Evolutionary conservation across 2,329 filamentous ascomycete species (phyloP).

Genomic region (Coniochaeta prunicola): DNA sequence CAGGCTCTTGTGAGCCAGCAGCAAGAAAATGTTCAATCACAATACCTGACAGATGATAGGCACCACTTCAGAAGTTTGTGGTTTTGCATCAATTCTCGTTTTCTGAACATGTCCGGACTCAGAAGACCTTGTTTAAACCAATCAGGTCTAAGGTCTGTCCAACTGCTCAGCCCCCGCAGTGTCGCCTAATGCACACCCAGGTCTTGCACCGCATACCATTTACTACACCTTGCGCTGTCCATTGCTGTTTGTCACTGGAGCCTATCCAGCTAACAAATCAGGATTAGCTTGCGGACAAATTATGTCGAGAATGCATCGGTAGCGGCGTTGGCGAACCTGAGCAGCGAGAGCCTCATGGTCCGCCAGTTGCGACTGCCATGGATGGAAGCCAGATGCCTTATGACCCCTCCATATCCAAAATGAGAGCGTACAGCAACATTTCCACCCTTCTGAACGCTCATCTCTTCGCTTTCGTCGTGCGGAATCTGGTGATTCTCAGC

Average conservation of each 20-base stretch:
- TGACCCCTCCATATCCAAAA: not conserved
- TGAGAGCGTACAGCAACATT: not conserved
- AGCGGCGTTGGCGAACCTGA: not conserved
- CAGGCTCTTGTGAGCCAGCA: too few relatives aligned
- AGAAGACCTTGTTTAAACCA: not conserved
- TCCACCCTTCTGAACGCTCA: not conserved
- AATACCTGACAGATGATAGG: too few relatives aligned
- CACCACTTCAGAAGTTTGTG: too few relatives aligned
- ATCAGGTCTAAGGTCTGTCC: not conserved
- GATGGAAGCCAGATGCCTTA: not conserved
- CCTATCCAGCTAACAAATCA: not conserved
- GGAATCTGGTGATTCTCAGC: not conserved
- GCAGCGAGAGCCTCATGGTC: not conserved
- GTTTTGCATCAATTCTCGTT: not conserved
- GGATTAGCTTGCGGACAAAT: not conserved
- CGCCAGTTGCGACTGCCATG: not conserved
- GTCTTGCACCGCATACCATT: not conserved
- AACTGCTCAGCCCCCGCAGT: not conserved
- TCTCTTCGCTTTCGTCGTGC: not conserved
- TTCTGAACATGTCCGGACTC: not conserved
- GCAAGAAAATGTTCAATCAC: too few relatives aligned
- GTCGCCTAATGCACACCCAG: not conserved
- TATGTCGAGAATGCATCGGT: not conserved
- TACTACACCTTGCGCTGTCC: not conserved
- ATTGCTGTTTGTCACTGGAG: not conserved